A percentile compares a stretch with the other conserved stretches of the same genome.
Evolutionary conservation across 768 basidiomycete species (phyloP).

Genomic region (Boletus subparvulus): DNA sequence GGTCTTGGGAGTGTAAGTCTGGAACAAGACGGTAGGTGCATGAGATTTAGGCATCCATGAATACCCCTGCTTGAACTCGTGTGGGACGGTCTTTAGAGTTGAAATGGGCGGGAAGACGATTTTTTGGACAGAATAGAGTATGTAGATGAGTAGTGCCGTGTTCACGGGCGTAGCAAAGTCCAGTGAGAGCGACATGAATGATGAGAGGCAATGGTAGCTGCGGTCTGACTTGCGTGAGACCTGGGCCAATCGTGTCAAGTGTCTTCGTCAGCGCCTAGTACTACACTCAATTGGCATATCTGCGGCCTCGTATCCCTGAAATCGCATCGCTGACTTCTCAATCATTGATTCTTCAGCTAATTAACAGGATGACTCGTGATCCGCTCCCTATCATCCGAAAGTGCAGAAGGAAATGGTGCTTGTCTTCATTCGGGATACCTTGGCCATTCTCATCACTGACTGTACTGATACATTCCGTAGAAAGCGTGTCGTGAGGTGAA

Average conservation of each 20-base stretch:
- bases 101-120: slow-evolving; percentile 71
- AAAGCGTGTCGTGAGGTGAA: not conserved
- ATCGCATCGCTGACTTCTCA: too few relatives aligned
- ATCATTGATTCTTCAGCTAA: not conserved
- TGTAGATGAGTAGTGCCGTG: slow-evolving; percentile 74
- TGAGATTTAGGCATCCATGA: slow-evolving; percentile 90
- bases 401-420: too few relatives aligned
- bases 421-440: too few relatives aligned
- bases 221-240: slow-evolving; percentile 25
- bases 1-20: slow-evolving; percentile 77
- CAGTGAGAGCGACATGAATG: slow-evolving; percentile 41
- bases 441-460: not conserved
- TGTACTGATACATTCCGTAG: not conserved
- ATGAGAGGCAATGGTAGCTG: slow-evolving; percentile 2
- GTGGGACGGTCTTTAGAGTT: slow-evolving; percentile 49
- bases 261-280: too few relatives aligned
- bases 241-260: too few relatives aligned
- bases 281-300: too few relatives aligned
- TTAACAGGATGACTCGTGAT: not conserved
- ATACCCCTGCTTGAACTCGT: slow-evolving; percentile 80
- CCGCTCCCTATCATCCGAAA: not conserved
- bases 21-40: slow-evolving; percentile 73
- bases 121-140: slow-evolving; percentile 71
- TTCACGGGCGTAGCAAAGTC: slow-evolving; percentile 70
- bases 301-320: too few relatives aligned